These are phyloP conservation scores for Bruguiera gymnorhiza DNA, from an alignment of 345 rosid genomes.

Conservation along the genomic window DNA sequence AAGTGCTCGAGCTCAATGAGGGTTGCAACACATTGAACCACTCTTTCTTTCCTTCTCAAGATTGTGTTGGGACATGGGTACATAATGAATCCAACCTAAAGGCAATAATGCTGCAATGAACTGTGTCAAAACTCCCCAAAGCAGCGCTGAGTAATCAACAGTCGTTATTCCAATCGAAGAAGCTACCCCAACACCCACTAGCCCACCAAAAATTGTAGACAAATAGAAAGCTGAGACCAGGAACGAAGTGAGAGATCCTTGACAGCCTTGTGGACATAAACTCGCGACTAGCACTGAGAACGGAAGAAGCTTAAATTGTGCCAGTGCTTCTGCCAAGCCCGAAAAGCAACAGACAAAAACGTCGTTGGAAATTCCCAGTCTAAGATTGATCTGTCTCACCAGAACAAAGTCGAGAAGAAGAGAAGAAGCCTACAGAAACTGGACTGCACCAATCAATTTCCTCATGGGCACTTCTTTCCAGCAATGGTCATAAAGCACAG, in stretches of 20 bases:
- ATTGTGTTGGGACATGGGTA: conserved; percentile 44
- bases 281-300: conserved; percentile 58
- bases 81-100: conserved; percentile 47
- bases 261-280: conserved; percentile 76
- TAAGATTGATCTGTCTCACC: conserved; percentile 60
- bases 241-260: conserved; percentile 85
- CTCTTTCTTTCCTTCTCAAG: conserved; percentile 45
- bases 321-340: conserved; percentile 68
- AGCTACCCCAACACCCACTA: conserved; percentile 71
- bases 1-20: too few species aligned
- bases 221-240: conserved; percentile 70
- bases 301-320: conserved; percentile 85
- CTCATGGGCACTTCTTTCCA: conserved; percentile 70
- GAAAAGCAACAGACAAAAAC: conserved; percentile 65
- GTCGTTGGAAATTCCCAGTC: conserved; percentile 62
- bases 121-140: conserved; percentile 59
- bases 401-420: conserved; percentile 74
- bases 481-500: conserved; percentile 53
- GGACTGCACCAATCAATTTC: conserved; percentile 50
- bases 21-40: conserved; percentile 6
- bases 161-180: conserved; percentile 59
- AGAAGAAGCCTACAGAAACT: conserved; percentile 53
- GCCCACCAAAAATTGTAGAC: conserved; percentile 67
- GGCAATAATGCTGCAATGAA: conserved; percentile 67
- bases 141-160: conserved; percentile 54